phyloP scores from a whole-genome alignment of 805 yeast genomes.

The Zygosaccharomyces bailii region DNA sequence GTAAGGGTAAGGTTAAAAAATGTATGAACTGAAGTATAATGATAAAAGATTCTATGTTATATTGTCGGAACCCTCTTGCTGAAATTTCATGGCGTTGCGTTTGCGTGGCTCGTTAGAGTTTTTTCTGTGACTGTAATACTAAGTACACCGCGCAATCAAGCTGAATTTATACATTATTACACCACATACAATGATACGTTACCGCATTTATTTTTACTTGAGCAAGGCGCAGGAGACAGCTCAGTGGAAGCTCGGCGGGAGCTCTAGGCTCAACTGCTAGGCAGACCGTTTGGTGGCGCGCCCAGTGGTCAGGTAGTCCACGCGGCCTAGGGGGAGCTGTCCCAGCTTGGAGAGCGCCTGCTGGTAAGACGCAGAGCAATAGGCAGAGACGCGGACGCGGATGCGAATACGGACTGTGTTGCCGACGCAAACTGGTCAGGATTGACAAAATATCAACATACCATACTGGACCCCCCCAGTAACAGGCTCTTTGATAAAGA shows the following conservation, averaged over 20 bases:
- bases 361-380: neutral
- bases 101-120: neutral
- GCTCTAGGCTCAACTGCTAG: neutral
- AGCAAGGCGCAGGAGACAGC: too few relatives aligned
- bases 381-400: conserved; percentile 1
- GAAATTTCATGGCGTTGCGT: conserved; percentile 2
- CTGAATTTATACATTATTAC: neutral
- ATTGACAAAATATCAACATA: conserved; percentile 6
- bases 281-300: neutral
- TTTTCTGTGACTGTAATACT: neutral
- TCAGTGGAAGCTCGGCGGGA: neutral
- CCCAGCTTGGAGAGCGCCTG: neutral
- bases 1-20: neutral
- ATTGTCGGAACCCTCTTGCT: neutral
- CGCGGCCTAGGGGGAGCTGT: neutral
- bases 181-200: too few relatives aligned
- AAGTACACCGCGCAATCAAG: neutral
- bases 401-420: conserved; percentile 4
- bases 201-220: too few relatives aligned
- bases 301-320: neutral
- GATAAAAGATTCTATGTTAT: neutral
- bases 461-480: neutral
- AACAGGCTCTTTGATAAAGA: neutral
- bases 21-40: neutral
- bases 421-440: conserved; percentile 3